Evolutionary conservation across 768 basidiomycete genomes (phyloP).

Genomic region (Psilocybe subaeruginosa): DNA sequence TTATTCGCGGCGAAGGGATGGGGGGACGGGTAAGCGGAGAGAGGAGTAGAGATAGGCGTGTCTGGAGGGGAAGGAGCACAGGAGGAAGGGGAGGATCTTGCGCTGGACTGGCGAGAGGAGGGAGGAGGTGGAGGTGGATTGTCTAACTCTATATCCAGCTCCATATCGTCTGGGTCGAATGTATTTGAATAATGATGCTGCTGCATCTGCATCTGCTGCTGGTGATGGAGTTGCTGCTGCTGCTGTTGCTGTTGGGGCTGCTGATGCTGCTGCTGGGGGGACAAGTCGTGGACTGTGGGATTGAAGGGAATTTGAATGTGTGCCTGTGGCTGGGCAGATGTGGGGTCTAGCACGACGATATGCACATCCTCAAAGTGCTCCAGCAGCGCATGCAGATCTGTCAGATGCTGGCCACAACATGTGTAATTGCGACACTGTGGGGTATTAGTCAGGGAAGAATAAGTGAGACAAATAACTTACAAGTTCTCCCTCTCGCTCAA

Average conservation of each 20-base stretch:
- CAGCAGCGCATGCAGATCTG: slow-evolving; percentile 61
- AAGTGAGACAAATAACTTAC: slow-evolving; percentile 41
- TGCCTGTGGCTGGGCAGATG: slow-evolving; percentile 34
- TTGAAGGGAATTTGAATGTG: slow-evolving; percentile 51
- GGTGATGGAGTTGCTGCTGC: slow-evolving; percentile 28
- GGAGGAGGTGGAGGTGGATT: slow-evolving; percentile 27
- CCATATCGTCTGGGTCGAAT: slow-evolving; percentile 84
- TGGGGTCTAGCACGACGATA: slow-evolving; percentile 68
- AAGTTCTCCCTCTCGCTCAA: slow-evolving; percentile 74
- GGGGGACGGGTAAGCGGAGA: slow-evolving; percentile 44
- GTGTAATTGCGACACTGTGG: slow-evolving; percentile 84
- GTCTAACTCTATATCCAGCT: slow-evolving; percentile 68
- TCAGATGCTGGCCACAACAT: slow-evolving; percentile 82
- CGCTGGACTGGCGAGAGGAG: slow-evolving; percentile 24
- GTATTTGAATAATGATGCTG: slow-evolving; percentile 32
- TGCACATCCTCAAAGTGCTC: slow-evolving; percentile 94
- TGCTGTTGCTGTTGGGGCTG: slow-evolving; percentile 25
- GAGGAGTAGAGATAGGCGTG: slow-evolving; percentile 54
- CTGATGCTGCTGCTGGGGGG: slow-evolving; percentile 26
- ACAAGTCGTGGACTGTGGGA: slow-evolving; percentile 32
- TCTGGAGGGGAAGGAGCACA: slow-evolving; percentile 48
- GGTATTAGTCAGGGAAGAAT: not conserved
- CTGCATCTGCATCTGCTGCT: slow-evolving; percentile 35
- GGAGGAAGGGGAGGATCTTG: slow-evolving; percentile 42
- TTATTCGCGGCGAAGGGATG: slow-evolving; percentile 29